A percentile compares a stretch with the other conserved stretches of the same genome.
These are phyloP conservation scores for Picocystis sp. DNA, from an alignment of 163 green algal genomes.

Conservation along the genomic window DNA sequence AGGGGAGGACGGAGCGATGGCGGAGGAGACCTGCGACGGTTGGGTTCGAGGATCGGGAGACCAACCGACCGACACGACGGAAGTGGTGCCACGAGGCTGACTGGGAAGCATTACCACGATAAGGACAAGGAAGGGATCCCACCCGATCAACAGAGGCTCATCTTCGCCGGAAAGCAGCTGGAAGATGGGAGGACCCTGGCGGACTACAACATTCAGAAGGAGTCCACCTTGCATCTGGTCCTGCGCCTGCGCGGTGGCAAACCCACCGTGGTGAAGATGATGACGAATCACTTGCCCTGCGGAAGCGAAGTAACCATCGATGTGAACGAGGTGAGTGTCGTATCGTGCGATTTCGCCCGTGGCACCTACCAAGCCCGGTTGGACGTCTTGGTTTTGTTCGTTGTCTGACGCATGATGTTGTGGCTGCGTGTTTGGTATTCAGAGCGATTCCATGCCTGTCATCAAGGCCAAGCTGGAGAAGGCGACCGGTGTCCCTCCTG, in stretches of 20 bases:
- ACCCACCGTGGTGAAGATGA: conserved; percentile 1
- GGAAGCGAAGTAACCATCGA: conserved; percentile 35
- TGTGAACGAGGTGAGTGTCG: conserved; percentile 13
- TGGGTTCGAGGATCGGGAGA: no score
- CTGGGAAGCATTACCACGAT: background rate
- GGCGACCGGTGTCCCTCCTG: conserved; percentile 29
- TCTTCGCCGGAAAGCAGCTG: conserved; percentile 93
- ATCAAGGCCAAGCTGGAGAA: conserved; percentile 39
- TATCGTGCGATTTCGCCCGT: background rate
- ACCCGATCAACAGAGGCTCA: conserved; percentile 90
- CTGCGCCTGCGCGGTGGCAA: conserved; percentile 6
- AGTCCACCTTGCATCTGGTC: conserved; percentile 28
- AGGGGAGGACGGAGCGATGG: no score
- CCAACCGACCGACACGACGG: no score
- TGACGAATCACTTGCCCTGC: conserved; percentile 19
- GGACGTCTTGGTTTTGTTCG: no score
- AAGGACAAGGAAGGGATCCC: conserved; percentile 46
- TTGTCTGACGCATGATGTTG: background rate
- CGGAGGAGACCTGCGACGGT: no score
- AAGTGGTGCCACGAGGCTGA: no score
- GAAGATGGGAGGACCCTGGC: conserved; percentile 24
- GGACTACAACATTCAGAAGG: conserved; percentile 20
- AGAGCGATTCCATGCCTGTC: conserved; percentile 24
- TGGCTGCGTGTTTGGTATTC: background rate
- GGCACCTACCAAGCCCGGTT: background rate